Conservation (phyloP, 73 alveolate species). For the Stentor coeruleus region DNA sequence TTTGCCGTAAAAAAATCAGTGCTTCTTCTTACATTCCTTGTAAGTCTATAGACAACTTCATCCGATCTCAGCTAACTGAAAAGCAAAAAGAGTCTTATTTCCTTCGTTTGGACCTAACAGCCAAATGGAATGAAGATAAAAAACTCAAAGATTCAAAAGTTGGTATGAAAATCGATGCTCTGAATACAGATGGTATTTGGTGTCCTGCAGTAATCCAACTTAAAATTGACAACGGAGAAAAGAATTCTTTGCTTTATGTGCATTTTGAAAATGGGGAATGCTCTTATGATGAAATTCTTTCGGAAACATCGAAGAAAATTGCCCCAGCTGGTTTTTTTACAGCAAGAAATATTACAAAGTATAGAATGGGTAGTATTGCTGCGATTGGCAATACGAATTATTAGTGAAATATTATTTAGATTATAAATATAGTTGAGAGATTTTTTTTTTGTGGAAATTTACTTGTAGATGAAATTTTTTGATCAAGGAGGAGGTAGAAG, state of each 20-base stretch:
- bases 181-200: not conserved
- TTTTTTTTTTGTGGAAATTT: too few species aligned
- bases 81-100: not conserved
- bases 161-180: constrained; percentile 5
- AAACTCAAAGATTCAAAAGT: not conserved
- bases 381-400: not conserved
- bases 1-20: not conserved
- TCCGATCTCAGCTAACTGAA: not conserved
- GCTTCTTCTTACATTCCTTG: not conserved
- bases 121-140: not conserved
- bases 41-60: not conserved
- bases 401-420: too few species aligned
- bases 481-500: too few species aligned
- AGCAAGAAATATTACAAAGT: not conserved
- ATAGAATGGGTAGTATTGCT: not conserved
- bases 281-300: not conserved
- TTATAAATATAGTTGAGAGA: too few species aligned
- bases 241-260: not conserved
- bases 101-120: not conserved
- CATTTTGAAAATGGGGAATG: constrained; percentile 2
- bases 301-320: not conserved
- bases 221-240: not conserved
- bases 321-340: constrained; percentile 11
- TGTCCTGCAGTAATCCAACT: not conserved
- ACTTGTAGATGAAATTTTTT: too few species aligned